Evolutionary conservation across 2,329 filamentous ascomycete genomes (phyloP), one percentile per base, ranked within the genome.

Genomic region (Colletotrichum agaves): DNA sequence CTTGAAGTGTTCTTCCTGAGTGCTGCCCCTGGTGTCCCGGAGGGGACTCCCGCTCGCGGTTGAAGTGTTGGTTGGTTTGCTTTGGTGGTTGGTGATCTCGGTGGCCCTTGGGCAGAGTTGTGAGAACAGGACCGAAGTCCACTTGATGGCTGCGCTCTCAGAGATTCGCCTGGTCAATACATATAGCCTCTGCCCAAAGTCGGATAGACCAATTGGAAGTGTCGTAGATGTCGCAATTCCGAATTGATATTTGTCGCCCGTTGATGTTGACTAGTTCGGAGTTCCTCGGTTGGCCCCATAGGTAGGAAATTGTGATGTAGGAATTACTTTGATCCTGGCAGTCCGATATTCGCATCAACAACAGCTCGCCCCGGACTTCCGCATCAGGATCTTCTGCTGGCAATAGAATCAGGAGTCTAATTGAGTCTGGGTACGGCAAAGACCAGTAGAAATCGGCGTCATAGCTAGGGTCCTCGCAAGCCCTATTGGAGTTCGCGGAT

Each of bases 131-230:
- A 56, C 0, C n/a, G n/a, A 56, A 41, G 4, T 56, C 52, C 4
- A 56, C 52, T 41, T 56, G 52, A 27, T 56, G 52, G 13, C 27
- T 49, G 21, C 46, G 46, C 46, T 56, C 52, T 2, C 11, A 15
- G 0, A 56, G 17, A 23, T 41, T 41, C 5, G 19, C 0, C 5
- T 56, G 52, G 35, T 56, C 19, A 31, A 56, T 43, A 19, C 52
- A 56, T 11, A 56, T 56, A 6, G 52, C 52, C 17, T 56, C 52
- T 39, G 35, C 52, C 35, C 52, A 56, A 13, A 56, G 2, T 15
- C 33, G 17, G 12, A 31, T 17, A 2, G 52, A 17, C 15, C 23
- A 10, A 5, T 56, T 13, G 19, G 19, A 4, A 6, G n/a, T n/a
- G 21, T 2, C 52, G 52, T 27, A 43, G 13, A 6, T 56, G 19